Evolutionary conservation across 2,329 filamentous ascomycete species (phyloP).

Genomic region (Claviceps fusiformis): DNA sequence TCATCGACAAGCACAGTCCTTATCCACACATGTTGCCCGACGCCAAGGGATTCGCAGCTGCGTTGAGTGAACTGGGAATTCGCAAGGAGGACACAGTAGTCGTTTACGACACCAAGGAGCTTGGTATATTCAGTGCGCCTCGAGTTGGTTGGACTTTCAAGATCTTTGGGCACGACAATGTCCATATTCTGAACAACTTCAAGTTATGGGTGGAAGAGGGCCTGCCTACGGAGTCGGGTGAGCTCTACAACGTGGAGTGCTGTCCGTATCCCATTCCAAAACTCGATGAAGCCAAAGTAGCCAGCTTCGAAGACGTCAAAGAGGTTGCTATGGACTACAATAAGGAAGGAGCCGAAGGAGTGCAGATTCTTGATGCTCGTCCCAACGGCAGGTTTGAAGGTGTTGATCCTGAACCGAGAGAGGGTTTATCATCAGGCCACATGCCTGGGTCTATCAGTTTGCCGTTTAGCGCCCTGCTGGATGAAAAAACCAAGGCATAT

Average conservation of each 20-base stretch:
- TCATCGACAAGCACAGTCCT: slow-evolving; percentile 74
- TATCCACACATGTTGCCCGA: slow-evolving; percentile 96
- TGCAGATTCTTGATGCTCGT: slow-evolving; percentile 83
- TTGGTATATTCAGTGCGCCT: slow-evolving; percentile 88
- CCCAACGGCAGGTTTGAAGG: slow-evolving; percentile 70
- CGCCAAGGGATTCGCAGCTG: slow-evolving; percentile 65
- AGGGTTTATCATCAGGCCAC: slow-evolving; percentile 78
- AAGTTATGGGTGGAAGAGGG: slow-evolving; percentile 81
- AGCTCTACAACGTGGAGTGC: slow-evolving; percentile 54
- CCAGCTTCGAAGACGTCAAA: slow-evolving; percentile 69
- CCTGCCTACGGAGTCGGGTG: slow-evolving; percentile 67
- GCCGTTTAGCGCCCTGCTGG: slow-evolving; percentile 66
- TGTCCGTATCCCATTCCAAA: slow-evolving; percentile 51
- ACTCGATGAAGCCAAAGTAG: slow-evolving; percentile 50
- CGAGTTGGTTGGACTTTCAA: slow-evolving; percentile 87
- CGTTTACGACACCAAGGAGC: slow-evolving; percentile 82
- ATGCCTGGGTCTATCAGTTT: slow-evolving; percentile 79
- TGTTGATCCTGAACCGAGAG: slow-evolving; percentile 70
- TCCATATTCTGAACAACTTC: slow-evolving; percentile 93
- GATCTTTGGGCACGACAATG: slow-evolving; percentile 76
- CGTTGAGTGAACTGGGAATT: slow-evolving; percentile 83
- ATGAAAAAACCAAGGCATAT: slow-evolving; percentile 70
- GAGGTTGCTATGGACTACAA: slow-evolving; percentile 62
- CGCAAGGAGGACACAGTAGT: slow-evolving; percentile 78
- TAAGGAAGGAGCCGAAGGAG: slow-evolving; percentile 69